Percentiles rank a stretch among this genome's conserved stretches.
phyloP scores from a whole-genome alignment of 495 filamentous ascomycete species.

The Astrothelium macrocarpum region DNA sequence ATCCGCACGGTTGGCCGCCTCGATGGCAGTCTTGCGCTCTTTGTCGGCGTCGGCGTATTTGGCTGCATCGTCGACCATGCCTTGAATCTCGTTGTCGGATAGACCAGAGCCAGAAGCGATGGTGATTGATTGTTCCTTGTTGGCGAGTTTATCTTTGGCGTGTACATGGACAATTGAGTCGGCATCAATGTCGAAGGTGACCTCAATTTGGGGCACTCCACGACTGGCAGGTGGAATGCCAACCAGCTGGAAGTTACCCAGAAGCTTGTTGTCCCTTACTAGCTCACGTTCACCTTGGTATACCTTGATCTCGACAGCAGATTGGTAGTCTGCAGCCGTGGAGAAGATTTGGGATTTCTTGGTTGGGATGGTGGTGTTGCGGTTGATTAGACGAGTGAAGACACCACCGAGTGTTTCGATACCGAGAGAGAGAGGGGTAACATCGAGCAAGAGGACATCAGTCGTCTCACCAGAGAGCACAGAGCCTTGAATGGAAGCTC shows the following conservation, averaged over 20 bases:
- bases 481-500: constrained; percentile 95
- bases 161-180: constrained; percentile 98
- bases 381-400: constrained; percentile 98
- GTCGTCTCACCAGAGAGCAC: constrained; percentile 95
- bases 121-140: constrained; percentile 99
- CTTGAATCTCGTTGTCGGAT: constrained; percentile 84
- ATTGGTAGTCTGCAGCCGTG: constrained; percentile 98
- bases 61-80: constrained; percentile 96
- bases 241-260: constrained; percentile 99
- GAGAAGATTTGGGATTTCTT: constrained; percentile 99
- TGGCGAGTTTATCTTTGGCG: constrained; percentile 98
- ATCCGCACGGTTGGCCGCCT: constrained; percentile 94
- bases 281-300: constrained; percentile 99
- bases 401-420: constrained; percentile 99
- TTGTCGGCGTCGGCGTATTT: constrained; percentile 91
- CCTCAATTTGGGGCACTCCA: constrained; percentile 95
- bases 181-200: constrained; percentile 98
- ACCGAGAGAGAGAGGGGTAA: constrained; percentile 95
- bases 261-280: constrained; percentile 96
- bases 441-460: constrained; percentile 91
- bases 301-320: constrained; percentile 99
- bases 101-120: constrained; percentile 96
- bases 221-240: constrained; percentile 96
- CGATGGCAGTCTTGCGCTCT: constrained; percentile 90
- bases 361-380: constrained; percentile 98